Conservation (phyloP, 2,329 filamentous ascomycete species). For the Phyllosticta citrichinensis region DNA sequence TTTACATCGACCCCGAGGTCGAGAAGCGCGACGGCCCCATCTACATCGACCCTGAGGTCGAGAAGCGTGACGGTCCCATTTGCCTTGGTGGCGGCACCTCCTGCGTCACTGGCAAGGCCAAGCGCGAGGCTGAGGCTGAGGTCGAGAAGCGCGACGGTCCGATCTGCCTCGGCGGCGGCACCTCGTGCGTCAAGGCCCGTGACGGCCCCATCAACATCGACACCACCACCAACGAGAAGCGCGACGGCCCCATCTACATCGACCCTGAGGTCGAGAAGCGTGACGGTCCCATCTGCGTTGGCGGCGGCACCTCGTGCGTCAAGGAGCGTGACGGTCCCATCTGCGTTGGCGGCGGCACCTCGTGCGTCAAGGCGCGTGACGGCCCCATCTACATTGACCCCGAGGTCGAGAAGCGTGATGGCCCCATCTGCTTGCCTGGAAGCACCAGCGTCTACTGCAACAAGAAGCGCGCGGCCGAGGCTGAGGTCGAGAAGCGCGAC, state of each 20-base stretch:
- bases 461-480: not conserved
- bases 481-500: not conserved
- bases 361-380: not conserved
- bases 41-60: not conserved
- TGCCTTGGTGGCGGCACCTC: not conserved
- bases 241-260: not conserved
- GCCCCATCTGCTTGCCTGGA: too few relatives aligned
- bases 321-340: not conserved
- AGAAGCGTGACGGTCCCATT: not conserved
- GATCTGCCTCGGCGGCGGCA: not conserved
- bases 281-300: not conserved
- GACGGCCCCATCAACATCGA: not conserved
- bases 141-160: not conserved
- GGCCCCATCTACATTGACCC: too few relatives aligned
- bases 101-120: not conserved
- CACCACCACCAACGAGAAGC: too few relatives aligned
- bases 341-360: not conserved
- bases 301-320: too few relatives aligned
- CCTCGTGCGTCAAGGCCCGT: not conserved
- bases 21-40: not conserved
- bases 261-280: not conserved
- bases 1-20: not conserved
- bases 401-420: not conserved
- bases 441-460: not conserved
- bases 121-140: too few relatives aligned